Conservation (phyloP, 768 basidiomycete genomes). For the Coprinopsis cinerea region DNA sequence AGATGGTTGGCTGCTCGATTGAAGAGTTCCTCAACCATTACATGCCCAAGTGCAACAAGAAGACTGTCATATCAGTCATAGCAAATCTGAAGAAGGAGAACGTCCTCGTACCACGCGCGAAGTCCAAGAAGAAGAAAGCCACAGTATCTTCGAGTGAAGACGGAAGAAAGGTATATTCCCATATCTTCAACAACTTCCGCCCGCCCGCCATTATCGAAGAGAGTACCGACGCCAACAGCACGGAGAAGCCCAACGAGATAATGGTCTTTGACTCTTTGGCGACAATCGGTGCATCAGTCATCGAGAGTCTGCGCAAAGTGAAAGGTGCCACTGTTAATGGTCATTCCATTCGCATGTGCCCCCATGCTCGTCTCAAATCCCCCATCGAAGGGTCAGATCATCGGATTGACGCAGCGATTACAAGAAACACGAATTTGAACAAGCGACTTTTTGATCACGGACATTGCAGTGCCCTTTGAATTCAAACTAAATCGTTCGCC, state of each 20-base stretch:
- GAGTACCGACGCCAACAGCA: neutral
- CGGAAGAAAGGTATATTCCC: too few species aligned
- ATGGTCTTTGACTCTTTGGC: too few species aligned
- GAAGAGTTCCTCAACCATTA: neutral
- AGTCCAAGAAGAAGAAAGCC: too few species aligned
- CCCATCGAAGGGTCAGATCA: constrained; percentile 12
- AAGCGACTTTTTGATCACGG: neutral
- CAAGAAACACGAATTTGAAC: neutral
- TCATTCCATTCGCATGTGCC: neutral
- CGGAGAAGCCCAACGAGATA: too few species aligned
- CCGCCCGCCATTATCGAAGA: too few species aligned
- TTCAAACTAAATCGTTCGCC: constrained; percentile 11
- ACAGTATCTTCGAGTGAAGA: too few species aligned
- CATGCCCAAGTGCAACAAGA: neutral
- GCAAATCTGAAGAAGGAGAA: neutral
- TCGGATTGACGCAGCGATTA: constrained; percentile 15
- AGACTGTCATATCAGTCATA: neutral
- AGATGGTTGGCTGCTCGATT: neutral
- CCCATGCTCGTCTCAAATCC: neutral
- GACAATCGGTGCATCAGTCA: neutral
- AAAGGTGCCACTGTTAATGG: neutral
- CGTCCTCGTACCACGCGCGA: too few species aligned
- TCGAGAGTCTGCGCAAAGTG: too few species aligned
- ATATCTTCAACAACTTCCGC: neutral
- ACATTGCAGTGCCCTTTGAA: constrained; percentile 13